Percentiles rank a stretch among this genome's conserved stretches.
phyloP scores from a whole-genome alignment of 192 early-diverging fungal species.

The Geranomyces michiganensis region DNA sequence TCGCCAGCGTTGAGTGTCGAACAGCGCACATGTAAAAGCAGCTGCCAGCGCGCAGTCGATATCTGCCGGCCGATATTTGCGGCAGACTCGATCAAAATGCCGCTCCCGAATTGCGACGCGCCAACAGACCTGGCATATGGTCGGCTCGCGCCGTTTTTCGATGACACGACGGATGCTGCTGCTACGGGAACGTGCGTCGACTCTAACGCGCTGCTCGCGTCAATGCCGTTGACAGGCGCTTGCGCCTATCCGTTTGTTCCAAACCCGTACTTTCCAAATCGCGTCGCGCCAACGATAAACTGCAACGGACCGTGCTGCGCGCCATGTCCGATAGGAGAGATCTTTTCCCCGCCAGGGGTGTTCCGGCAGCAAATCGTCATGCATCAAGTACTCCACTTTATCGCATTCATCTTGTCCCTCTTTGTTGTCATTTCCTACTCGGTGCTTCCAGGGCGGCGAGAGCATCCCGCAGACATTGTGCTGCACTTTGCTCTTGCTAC shows the following conservation, averaged over 20 bases:
- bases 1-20: not conserved
- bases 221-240: not conserved
- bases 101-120: constrained; percentile 22
- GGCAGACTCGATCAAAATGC: not conserved
- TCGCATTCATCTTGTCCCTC: constrained; percentile 17
- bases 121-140: constrained; percentile 1
- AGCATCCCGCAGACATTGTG: constrained; percentile 39
- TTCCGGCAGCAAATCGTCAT: constrained; percentile 19
- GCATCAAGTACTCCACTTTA: constrained; percentile 22
- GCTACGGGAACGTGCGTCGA: not conserved
- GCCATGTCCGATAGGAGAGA: constrained; percentile 29
- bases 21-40: constrained; percentile 15
- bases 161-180: not conserved
- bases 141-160: constrained; percentile 12
- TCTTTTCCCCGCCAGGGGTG: constrained; percentile 12
- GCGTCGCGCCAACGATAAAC: not conserved
- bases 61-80: constrained; percentile 2
- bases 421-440: constrained; percentile 34
- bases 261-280: constrained; percentile 17
- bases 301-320: constrained; percentile 35
- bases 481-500: constrained; percentile 31
- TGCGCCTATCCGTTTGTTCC: constrained; percentile 9
- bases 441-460: constrained; percentile 28
- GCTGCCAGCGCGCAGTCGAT: constrained; percentile 6
- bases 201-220: not conserved